Percentiles rank a stretch among this genome's conserved stretches.
These are phyloP conservation scores for Asterochloris sp. DNA, from an alignment of 139 green algal genomes.

Conservation along the genomic window DNA sequence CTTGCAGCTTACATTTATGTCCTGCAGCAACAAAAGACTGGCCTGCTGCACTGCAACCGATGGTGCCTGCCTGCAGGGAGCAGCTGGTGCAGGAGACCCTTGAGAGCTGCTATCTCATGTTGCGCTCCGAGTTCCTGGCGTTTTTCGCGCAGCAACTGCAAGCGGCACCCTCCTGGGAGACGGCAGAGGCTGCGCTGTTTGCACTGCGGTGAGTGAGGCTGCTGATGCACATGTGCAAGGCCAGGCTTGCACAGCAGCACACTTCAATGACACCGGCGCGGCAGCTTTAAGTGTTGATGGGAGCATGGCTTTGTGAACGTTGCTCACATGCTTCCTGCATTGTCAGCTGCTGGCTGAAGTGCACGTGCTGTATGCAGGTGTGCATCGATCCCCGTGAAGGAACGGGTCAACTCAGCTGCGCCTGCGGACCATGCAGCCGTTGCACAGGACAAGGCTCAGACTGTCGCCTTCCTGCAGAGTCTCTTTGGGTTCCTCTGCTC, in stretches of 20 bases:
- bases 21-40: too few relatives aligned
- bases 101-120: conserved; percentile 7
- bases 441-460: not conserved
- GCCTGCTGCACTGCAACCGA: too few relatives aligned
- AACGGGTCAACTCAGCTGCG: not conserved
- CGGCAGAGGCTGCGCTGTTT: conserved; percentile 15
- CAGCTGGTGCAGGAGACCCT: conserved; percentile 14
- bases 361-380: conserved; percentile 1
- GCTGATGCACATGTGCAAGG: not conserved
- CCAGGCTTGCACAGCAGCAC: not conserved
- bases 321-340: not conserved
- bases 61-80: conserved; percentile 10
- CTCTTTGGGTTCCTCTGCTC: conserved; percentile 4
- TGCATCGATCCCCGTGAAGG: not conserved
- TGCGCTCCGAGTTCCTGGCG: conserved; percentile 9
- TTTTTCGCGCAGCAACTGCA: not conserved
- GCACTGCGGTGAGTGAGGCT: not conserved
- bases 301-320: not conserved
- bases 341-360: not conserved
- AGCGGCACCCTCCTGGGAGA: conserved; percentile 5
- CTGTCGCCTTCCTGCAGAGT: not conserved
- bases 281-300: not conserved
- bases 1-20: too few relatives aligned
- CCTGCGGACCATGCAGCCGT: not conserved
- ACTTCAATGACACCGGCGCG: not conserved